Percentiles rank a stretch among this genome's conserved stretches.
Evolutionary conservation across 352 stramenopile species (phyloP).

Genomic region (Globisporangium ultimum): DNA sequence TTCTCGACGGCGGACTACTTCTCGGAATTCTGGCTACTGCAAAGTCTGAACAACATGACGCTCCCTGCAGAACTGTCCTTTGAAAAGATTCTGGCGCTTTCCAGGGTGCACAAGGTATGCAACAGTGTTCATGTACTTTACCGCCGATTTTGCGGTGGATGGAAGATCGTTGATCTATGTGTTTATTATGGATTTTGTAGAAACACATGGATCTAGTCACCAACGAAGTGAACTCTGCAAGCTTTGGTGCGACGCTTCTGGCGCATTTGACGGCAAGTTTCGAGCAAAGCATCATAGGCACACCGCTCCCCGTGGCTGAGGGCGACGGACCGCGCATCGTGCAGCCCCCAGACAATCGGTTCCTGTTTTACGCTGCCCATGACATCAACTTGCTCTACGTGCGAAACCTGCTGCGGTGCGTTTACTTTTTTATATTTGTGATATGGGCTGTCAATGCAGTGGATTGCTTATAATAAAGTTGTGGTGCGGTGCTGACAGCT

Average conservation of each 20-base stretch:
- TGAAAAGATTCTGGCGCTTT: constrained; percentile 52
- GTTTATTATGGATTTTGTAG: constrained; percentile 12
- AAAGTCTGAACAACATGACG: constrained; percentile 81
- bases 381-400: constrained; percentile 83
- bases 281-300: constrained; percentile 49
- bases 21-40: constrained; percentile 69
- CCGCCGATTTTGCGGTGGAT: too few relatives aligned
- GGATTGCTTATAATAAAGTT: too few relatives aligned
- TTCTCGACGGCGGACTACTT: constrained; percentile 71
- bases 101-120: constrained; percentile 54
- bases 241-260: constrained; percentile 70
- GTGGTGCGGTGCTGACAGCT: constrained; percentile 17
- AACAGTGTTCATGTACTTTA: neutral
- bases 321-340: constrained; percentile 49
- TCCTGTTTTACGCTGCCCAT: constrained; percentile 74
- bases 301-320: constrained; percentile 32
- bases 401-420: constrained; percentile 63
- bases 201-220: constrained; percentile 78
- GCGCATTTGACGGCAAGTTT: constrained; percentile 77
- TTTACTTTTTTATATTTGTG: neutral
- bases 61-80: constrained; percentile 54
- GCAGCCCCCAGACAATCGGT: constrained; percentile 46
- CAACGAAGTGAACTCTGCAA: constrained; percentile 75
- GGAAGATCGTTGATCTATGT: too few relatives aligned
- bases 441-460: too few relatives aligned